Base-by-base conservation (phyloP, 2,329 filamentous ascomycete species). In the Periconia digitata region DNA sequence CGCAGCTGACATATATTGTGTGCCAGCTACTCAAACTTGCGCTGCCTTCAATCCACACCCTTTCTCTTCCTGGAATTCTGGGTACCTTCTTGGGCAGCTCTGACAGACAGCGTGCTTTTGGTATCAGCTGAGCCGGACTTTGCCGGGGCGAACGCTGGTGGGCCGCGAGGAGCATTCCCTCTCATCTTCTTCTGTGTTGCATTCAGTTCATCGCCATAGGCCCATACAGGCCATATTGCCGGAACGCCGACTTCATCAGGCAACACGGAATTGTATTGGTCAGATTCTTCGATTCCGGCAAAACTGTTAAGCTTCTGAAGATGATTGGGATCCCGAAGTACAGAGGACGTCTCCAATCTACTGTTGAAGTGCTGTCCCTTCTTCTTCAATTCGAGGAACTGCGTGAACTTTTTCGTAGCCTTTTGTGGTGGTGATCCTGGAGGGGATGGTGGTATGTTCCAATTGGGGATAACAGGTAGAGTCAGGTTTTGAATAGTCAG, bases 331-430 rank as follows among this genome's bases (percentile, higher is more conserved):
- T 92, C 92, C 43, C 82, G 81, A 49, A 92, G 74, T 7, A 86
- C 83, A 0, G 81, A 72, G 0, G 85, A 87, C 48, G 79, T 78
- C 29, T 86, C 82, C 8, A 94, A 75, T 52, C 87, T 85, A 59
- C 84, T 77, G 67, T 94, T 92, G 77, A 92, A 92, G 71, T 94
- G 89, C 15, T 85, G 78, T 4, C 85, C 85, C 54, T 86, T 83
- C 62, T 83, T 84, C 73, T 94, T 94, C n/a, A 92, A 78, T 39
- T 83, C 78, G 0, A 92, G 79, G 56, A 94, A 92, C 50, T 84
- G 83, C 53, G 83, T 79, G 58, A 92, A 86, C 60, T 90, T 91
- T 56, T 81, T 79, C 43, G 80, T 85, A 12, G 84, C 63, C 34
- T 58, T 60, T 36, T 71, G 68, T 17, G 72, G 71, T 13, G 73